Evolutionary conservation across 192 early-diverging fungal genomes (phyloP), one percentile per base, ranked within the genome.

Genomic region (Linnemannia hyalina): DNA sequence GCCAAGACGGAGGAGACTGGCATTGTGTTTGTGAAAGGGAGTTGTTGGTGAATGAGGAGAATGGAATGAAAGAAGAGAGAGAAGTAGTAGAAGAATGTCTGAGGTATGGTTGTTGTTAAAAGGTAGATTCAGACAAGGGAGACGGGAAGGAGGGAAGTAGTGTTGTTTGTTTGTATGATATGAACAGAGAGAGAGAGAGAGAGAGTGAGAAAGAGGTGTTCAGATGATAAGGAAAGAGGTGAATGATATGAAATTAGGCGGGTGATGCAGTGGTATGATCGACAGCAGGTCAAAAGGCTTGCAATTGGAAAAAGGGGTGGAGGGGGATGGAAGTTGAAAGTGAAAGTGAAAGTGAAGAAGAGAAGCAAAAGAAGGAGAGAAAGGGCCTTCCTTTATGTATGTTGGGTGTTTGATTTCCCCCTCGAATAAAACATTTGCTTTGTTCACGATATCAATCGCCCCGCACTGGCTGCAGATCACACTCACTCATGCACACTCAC

Each of bases 1-100:
- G 78, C 75, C 74, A 88, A 26, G 22, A 80, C 54, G 16, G 84
- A 86, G 18, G 72, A 68, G 76, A 86, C 29, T 57, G 84, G 84
- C 84, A 86, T 86, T 44, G n/a, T 78, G 69, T 69, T 9, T 72
- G 42, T 73, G 60, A 10, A 3, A 47, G 23, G 32, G 23, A 22
- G 18, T 60, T 57, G 22, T 23, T 40, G 32, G 26, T 73, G 55
- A n/a, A 23, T 42, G 65, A 40, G 36, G 32, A 55, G 38, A 54
- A 44, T 4, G 70, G 18, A 60, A 52, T 52, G 52, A 15, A 23
- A 26, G 60, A 13, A 42, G 52, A 35, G 8, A 16, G 54, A 35
- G 41, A 42, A 65, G 41, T 60, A 54, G 60, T 65, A 22, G 36
- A 63, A 15, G 15, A 32, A 15, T 46, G 60, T 65, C 60, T 32